Conservation (phyloP, 2,329 filamentous ascomycete species). For the Raffaelea ambrosiae region DNA sequence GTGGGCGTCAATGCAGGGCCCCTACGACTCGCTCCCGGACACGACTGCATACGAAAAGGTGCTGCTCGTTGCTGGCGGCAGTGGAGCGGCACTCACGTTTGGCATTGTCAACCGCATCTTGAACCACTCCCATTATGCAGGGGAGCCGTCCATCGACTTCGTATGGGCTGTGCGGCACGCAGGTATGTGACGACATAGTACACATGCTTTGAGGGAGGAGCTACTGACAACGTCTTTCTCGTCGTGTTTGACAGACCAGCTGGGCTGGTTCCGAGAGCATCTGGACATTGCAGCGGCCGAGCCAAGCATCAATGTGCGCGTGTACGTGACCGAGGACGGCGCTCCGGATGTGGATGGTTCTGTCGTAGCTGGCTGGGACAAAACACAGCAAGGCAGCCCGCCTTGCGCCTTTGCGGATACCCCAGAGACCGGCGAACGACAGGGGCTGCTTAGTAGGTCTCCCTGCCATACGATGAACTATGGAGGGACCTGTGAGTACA, state of each 20-base stretch:
- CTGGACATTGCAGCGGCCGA: not conserved
- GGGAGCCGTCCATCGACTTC: slow-evolving; percentile 7
- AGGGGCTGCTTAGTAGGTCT: not conserved
- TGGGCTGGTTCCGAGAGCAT: not conserved
- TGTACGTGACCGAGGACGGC: not conserved
- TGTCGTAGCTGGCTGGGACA: no score
- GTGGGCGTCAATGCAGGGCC: slow-evolving; percentile 9
- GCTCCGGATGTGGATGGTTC: no score
- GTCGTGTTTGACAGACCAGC: not conserved
- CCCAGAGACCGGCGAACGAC: not conserved
- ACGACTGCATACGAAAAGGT: slow-evolving; percentile 4
- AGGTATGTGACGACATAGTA: not conserved
- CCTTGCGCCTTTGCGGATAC: no score
- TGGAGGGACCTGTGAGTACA: not conserved
- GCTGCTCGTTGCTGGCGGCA: slow-evolving; percentile 11
- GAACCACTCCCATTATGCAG: not conserved
- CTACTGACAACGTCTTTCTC: not conserved
- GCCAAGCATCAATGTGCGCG: not conserved
- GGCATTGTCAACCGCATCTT: slow-evolving; percentile 8
- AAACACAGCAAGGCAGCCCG: no score
- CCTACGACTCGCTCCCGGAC: slow-evolving; percentile 9
- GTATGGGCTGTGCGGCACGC: slow-evolving; percentile 9
- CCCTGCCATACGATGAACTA: not conserved
- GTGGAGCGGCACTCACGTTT: slow-evolving; percentile 11
- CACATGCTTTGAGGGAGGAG: not conserved